These are phyloP conservation scores for Lichtheimia ramosa DNA, from an alignment of 371 early-diverging fungal genomes.

Conservation along the genomic window DNA sequence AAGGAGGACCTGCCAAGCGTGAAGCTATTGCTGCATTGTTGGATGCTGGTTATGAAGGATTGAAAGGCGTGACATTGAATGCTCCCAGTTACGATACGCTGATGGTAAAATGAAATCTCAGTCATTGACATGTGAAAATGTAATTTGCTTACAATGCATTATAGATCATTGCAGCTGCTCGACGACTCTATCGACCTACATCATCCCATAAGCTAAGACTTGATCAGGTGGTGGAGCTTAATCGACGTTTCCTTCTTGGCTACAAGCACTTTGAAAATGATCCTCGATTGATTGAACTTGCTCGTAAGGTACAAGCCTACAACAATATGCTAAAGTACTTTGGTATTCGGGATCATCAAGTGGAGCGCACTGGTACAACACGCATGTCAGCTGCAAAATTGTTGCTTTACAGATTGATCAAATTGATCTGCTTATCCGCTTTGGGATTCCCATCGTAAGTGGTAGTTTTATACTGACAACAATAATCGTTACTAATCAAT, in stretches of 20 bases:
- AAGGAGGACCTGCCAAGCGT: constrained; percentile 74
- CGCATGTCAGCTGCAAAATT: constrained; percentile 54
- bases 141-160: constrained; percentile 1
- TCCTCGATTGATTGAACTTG: constrained; percentile 60
- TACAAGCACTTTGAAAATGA: constrained; percentile 58
- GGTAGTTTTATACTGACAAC: background rate
- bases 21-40: constrained; percentile 67
- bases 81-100: constrained; percentile 82
- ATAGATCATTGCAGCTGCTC: constrained; percentile 72
- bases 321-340: constrained; percentile 75
- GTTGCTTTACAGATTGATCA: constrained; percentile 54
- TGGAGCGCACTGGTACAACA: constrained; percentile 62
- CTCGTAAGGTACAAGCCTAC: constrained; percentile 69
- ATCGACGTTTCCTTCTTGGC: constrained; percentile 70
- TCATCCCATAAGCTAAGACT: constrained; percentile 57
- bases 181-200: constrained; percentile 70
- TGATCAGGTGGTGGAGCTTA: constrained; percentile 65
- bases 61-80: constrained; percentile 81
- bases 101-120: constrained; percentile 37
- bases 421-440: constrained; percentile 58
- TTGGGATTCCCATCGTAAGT: constrained; percentile 69
- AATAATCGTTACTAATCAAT: background rate
- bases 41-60: constrained; percentile 57
- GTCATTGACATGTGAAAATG: constrained; percentile 5
- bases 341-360: constrained; percentile 87